Conservation (phyloP, 2,329 filamentous ascomycete genomes). For the Biscogniauxia sp. region DNA sequence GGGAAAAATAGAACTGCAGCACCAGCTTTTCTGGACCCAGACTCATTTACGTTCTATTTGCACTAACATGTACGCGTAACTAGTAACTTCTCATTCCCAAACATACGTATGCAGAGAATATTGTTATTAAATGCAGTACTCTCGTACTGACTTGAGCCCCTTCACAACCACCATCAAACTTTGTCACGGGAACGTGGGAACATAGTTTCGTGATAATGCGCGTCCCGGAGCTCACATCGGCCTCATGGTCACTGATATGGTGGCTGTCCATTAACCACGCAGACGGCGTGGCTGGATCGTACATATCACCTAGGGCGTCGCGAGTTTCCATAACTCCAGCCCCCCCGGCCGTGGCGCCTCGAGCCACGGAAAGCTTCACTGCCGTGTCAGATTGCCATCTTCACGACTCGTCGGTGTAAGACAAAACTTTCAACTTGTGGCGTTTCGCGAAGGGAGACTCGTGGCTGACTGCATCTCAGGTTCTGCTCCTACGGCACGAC, state of each 20-base stretch:
- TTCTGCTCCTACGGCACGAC: conserved; percentile 31
- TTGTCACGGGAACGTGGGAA: not conserved
- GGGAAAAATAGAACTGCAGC: too few species aligned
- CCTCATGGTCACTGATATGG: not conserved
- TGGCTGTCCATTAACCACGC: not conserved
- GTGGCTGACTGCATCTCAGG: conserved; percentile 15
- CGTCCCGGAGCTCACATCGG: not conserved
- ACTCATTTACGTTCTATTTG: not conserved
- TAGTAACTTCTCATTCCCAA: not conserved
- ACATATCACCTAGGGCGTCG: conserved; percentile 1
- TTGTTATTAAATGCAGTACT: not conserved
- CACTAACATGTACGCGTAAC: not conserved
- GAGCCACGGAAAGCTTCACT: conserved; percentile 36
- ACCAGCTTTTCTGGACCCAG: too few species aligned
- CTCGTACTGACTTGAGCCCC: not conserved
- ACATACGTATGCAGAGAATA: not conserved
- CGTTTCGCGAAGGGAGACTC: not conserved
- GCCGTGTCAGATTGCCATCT: conserved; percentile 52
- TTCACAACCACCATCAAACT: not conserved
- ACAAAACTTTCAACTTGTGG: not conserved
- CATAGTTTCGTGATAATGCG: conserved; percentile 1
- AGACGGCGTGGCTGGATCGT: conserved; percentile 5
- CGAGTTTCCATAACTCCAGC: not conserved
- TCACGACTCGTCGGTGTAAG: conserved; percentile 45
- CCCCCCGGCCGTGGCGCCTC: conserved; percentile 22